Percentiles rank a stretch among this genome's conserved stretches.
Evolutionary conservation across 495 filamentous ascomycete species (phyloP).

Genomic region (Lophiostoma macrostomum): DNA sequence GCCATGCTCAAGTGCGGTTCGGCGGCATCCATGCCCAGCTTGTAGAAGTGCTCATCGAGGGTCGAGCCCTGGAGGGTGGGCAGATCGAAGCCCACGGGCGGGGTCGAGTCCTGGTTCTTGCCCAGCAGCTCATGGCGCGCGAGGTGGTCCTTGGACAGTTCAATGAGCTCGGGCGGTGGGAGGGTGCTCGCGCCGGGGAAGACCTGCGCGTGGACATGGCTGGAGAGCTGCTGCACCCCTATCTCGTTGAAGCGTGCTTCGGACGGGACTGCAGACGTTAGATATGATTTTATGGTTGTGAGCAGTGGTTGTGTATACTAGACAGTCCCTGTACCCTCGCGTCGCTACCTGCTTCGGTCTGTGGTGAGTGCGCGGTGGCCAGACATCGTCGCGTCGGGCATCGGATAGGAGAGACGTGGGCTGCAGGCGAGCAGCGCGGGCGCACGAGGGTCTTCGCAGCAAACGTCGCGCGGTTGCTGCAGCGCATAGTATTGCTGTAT

Average conservation of each 20-base stretch:
- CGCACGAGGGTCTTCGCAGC: slow-evolving; percentile 15
- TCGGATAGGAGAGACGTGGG: slow-evolving; percentile 3
- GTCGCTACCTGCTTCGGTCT: slow-evolving; percentile 1
- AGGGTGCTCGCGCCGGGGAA: slow-evolving; percentile 61
- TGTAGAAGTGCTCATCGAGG: slow-evolving; percentile 93
- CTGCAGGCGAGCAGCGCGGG: slow-evolving; percentile 3
- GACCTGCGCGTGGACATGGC: slow-evolving; percentile 75
- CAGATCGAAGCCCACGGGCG: slow-evolving; percentile 81
- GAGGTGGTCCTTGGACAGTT: slow-evolving; percentile 80
- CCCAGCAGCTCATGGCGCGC: slow-evolving; percentile 80
- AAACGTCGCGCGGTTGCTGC: slow-evolving; percentile 10
- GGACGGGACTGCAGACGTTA: slow-evolving; percentile 49
- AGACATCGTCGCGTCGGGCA: slow-evolving; percentile 21
- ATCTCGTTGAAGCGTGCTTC: slow-evolving; percentile 80
- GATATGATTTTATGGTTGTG: background rate
- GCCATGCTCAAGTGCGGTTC: slow-evolving; percentile 81
- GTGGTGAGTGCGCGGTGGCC: slow-evolving; percentile 9
- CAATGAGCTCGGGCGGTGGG: slow-evolving; percentile 66
- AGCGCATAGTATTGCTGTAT: slow-evolving; percentile 20
- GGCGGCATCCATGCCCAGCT: slow-evolving; percentile 79
- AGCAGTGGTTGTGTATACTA: slow-evolving; percentile 1
- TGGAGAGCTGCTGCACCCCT: slow-evolving; percentile 87
- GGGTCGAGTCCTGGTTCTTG: slow-evolving; percentile 73
- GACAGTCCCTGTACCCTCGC: slow-evolving; percentile 5
- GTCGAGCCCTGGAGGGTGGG: slow-evolving; percentile 74